phyloP scores from a whole-genome alignment of 1,284 basidiomycete genomes.

The Neolentinus lepideus region DNA sequence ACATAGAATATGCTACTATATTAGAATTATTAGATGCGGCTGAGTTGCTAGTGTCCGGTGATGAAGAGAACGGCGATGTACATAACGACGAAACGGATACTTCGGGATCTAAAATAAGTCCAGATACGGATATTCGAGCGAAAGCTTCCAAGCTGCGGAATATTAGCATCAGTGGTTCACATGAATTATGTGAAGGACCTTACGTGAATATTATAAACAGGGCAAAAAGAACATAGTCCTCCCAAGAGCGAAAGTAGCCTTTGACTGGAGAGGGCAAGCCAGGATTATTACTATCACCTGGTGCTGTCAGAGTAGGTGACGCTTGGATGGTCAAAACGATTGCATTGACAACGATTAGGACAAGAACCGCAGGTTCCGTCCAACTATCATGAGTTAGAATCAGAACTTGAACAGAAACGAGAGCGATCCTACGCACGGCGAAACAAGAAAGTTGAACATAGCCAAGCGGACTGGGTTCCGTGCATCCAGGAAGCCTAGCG shows the following conservation, averaged over 20 bases:
- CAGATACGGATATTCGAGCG: constrained; percentile 87
- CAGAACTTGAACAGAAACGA: constrained; percentile 4
- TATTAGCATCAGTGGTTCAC: neutral
- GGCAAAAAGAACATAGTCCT: constrained; percentile 78
- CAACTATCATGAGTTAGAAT: constrained; percentile 39
- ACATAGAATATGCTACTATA: constrained; percentile 24
- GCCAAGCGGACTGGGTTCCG: constrained; percentile 54
- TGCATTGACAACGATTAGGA: constrained; percentile 82
- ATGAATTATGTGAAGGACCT: constrained; percentile 24
- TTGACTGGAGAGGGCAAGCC: constrained; percentile 35
- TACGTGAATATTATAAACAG: constrained; percentile 88
- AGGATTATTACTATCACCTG: constrained; percentile 25
- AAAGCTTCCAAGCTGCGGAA: constrained; percentile 70
- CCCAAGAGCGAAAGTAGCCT: constrained; percentile 86
- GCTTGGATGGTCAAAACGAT: constrained; percentile 82
- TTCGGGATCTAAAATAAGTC: constrained; percentile 87
- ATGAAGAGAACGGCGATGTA: constrained; percentile 31
- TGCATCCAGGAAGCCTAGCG: constrained; percentile 74
- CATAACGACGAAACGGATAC: constrained; percentile 51
- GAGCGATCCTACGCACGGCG: constrained; percentile 40
- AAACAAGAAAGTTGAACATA: constrained; percentile 63
- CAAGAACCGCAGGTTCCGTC: constrained; percentile 83
- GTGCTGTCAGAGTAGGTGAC: constrained; percentile 43
- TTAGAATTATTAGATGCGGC: constrained; percentile 23
- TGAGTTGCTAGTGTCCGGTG: constrained; percentile 22